Conservation (phyloP, 371 early-diverging fungal genomes). For the Mortierella sp. region DNA sequence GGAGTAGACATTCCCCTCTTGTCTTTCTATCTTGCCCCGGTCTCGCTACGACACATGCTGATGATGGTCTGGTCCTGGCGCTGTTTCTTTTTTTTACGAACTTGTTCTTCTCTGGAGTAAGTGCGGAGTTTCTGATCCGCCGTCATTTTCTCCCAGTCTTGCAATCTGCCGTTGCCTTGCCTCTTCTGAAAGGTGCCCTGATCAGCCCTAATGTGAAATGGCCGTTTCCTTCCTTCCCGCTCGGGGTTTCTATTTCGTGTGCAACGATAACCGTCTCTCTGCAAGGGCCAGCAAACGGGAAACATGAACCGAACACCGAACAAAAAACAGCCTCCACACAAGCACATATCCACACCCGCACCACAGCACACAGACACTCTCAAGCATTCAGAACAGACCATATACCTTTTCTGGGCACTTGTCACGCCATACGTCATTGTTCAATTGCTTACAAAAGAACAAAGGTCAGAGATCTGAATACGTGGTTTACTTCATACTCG, state of each 20-base stretch:
- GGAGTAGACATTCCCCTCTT: too few relatives aligned
- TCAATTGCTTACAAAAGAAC: not conserved
- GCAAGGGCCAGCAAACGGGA: not conserved
- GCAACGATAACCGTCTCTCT: not conserved
- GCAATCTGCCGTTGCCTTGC: too few relatives aligned
- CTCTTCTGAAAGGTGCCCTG: not conserved
- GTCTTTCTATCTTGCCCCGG: too few relatives aligned
- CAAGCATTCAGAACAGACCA: too few relatives aligned
- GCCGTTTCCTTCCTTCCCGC: slow-evolving; percentile 6
- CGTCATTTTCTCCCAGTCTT: not conserved
- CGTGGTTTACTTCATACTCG: not conserved
- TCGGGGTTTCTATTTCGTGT: slow-evolving; percentile 6
- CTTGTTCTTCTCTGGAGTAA: slow-evolving; percentile 1
- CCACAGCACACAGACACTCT: not conserved
- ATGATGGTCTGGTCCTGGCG: not conserved
- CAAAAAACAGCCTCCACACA: not conserved
- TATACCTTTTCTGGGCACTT: too few relatives aligned
- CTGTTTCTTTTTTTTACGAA: not conserved
- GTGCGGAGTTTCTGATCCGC: slow-evolving; percentile 11
- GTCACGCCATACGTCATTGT: too few relatives aligned
- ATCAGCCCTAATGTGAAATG: not conserved
- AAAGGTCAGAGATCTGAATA: not conserved
- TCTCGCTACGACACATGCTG: not conserved
- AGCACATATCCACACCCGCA: not conserved
- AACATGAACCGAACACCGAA: not conserved